Evolutionary conservation across 129 eudicot genomes (phyloP).

Genomic region (Centrapalus pauciflorus): DNA sequence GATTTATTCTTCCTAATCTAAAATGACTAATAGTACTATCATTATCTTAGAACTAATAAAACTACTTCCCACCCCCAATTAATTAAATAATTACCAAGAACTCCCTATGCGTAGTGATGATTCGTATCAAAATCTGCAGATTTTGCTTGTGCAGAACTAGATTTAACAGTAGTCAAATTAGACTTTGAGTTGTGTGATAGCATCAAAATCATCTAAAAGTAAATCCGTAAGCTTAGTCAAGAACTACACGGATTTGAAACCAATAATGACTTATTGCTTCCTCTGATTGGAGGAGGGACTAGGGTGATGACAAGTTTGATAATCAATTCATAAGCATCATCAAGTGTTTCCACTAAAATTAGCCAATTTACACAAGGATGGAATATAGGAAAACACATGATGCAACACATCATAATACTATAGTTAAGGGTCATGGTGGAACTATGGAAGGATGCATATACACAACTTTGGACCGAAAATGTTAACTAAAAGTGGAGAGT

Average conservation of each 20-base stretch:
- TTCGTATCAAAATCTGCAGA: too few relatives aligned
- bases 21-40: too few relatives aligned
- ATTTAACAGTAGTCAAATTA: too few relatives aligned
- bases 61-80: too few relatives aligned
- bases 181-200: too few relatives aligned
- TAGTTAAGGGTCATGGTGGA: not conserved
- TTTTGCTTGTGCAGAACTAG: too few relatives aligned
- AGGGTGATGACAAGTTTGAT: not conserved
- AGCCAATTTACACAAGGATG: constrained; percentile 20
- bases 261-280: not conserved
- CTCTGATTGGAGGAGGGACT: not conserved
- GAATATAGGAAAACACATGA: constrained; percentile 8
- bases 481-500: constrained; percentile 1
- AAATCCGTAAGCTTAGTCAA: too few relatives aligned
- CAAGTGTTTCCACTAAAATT: constrained; percentile 15
- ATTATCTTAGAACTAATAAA: too few relatives aligned
- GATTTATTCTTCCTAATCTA: too few relatives aligned
- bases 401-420: not conserved
- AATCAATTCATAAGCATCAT: not conserved
- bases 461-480: constrained; percentile 11
- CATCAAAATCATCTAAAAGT: not conserved
- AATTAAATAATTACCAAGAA: too few relatives aligned
- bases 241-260: not conserved
- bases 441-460: not conserved
- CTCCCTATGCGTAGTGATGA: too few relatives aligned